Evolutionary conservation across 352 stramenopile species (phyloP).

Genomic region (Phytophthora citricola): DNA sequence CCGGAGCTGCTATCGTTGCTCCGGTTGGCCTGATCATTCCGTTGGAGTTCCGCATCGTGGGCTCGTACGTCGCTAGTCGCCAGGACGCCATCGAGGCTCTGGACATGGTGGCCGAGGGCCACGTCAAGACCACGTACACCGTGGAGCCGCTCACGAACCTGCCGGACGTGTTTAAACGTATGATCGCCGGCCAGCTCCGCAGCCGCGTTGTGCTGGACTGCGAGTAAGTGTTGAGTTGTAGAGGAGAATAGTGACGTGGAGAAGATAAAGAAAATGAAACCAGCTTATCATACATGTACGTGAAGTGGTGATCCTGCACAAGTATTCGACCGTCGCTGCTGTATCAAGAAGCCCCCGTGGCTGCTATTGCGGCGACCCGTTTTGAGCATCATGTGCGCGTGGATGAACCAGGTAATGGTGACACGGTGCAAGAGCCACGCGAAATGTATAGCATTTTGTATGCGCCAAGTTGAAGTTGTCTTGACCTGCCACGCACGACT

Average conservation of each 20-base stretch:
- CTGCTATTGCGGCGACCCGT: not conserved
- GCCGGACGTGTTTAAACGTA: constrained; percentile 50
- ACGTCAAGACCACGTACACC: constrained; percentile 50
- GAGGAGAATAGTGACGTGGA: constrained; percentile 14
- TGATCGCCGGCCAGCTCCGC: constrained; percentile 39
- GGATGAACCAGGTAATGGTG: constrained; percentile 11
- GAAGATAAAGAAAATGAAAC: constrained; percentile 13
- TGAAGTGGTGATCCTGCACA: not conserved
- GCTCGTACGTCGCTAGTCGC: constrained; percentile 61
- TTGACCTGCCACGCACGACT: not conserved
- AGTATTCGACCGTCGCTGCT: too few species aligned
- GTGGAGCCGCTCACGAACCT: constrained; percentile 49
- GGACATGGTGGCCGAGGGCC: constrained; percentile 50
- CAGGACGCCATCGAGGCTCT: constrained; percentile 66
- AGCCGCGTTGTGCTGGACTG: constrained; percentile 53
- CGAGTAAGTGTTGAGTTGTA: constrained; percentile 38
- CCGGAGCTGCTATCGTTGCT: constrained; percentile 46
- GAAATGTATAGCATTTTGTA: constrained; percentile 6
- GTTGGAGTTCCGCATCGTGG: constrained; percentile 56
- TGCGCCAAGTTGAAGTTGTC: constrained; percentile 18
- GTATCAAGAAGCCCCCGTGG: not conserved
- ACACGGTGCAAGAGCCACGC: constrained; percentile 3
- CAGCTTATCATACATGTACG: constrained; percentile 5
- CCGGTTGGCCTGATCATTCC: constrained; percentile 45
- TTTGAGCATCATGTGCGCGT: constrained; percentile 13